phyloP scores from a whole-genome alignment of 208 protist species.

The Leishmania lainsoni region DNA sequence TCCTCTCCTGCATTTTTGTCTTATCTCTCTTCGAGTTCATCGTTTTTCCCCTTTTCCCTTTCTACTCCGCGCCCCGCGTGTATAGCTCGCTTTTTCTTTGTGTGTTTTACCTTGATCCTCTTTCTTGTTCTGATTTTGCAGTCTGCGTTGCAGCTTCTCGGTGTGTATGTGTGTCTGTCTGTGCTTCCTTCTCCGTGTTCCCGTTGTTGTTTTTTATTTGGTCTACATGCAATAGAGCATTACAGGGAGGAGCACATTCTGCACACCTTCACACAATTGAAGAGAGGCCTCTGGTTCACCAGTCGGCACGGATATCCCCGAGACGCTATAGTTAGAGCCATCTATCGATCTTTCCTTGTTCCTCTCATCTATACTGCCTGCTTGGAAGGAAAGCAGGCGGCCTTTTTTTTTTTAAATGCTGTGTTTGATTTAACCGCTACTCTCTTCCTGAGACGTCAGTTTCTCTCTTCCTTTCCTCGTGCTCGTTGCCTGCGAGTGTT shows the following conservation, averaged over 20 bases:
- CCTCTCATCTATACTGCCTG: background rate
- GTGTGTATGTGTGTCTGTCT: background rate
- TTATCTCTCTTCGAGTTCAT: background rate
- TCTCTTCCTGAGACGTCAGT: background rate
- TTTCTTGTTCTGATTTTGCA: background rate
- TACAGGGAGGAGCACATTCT: background rate
- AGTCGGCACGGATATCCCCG: background rate
- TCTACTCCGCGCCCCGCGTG: background rate
- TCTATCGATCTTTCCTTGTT: background rate
- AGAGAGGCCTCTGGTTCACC: background rate
- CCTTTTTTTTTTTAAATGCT: background rate
- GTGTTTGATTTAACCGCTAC: background rate
- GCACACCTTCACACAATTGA: background rate
- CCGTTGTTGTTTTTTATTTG: background rate
- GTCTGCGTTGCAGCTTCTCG: background rate
- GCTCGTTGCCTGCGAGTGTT: no score
- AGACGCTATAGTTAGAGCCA: background rate
- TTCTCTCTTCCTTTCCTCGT: no score
- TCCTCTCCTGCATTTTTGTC: background rate
- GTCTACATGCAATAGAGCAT: background rate
- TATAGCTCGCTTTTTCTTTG: slow-evolving; percentile 1
- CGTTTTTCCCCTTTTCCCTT: background rate
- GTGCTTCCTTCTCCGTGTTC: background rate
- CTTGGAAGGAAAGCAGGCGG: background rate
- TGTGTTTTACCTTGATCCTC: background rate